These are phyloP conservation scores for Blumeria graminis DNA, from an alignment of 2,329 filamentous ascomycete genomes.

Conservation along the genomic window DNA sequence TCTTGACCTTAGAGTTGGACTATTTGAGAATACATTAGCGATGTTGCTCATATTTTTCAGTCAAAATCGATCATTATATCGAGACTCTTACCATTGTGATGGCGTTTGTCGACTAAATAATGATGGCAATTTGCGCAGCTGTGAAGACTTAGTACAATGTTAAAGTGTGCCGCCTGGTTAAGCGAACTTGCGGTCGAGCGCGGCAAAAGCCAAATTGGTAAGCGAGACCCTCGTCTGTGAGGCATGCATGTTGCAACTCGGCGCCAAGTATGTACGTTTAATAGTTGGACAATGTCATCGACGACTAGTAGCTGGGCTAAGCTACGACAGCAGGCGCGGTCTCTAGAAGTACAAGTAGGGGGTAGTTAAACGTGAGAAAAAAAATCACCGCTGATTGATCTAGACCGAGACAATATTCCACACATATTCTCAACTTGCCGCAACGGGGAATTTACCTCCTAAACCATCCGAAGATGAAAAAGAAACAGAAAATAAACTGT, in stretches of 20 bases:
- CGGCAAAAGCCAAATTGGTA: background rate
- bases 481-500: slow-evolving; percentile 54
- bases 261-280: no score
- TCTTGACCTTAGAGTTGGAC: slow-evolving; percentile 60
- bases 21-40: slow-evolving; percentile 20
- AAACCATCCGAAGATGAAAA: slow-evolving; percentile 72
- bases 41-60: background rate
- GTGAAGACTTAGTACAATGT: background rate
- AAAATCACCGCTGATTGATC: background rate
- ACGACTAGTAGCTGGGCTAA: slow-evolving; percentile 53
- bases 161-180: background rate
- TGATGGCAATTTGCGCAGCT: background rate
- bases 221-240: background rate
- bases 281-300: slow-evolving; percentile 10
- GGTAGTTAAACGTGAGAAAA: slow-evolving; percentile 1
- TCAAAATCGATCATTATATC: background rate
- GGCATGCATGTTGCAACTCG: no score
- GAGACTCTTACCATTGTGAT: slow-evolving; percentile 7
- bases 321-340: slow-evolving; percentile 73
- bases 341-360: slow-evolving; percentile 67
- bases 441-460: slow-evolving; percentile 50
- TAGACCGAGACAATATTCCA: slow-evolving; percentile 71
- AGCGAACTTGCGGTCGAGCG: background rate
- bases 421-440: slow-evolving; percentile 75
- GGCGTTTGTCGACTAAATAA: slow-evolving; percentile 8